Percentiles rank a stretch among this genome's conserved stretches.
phyloP scores from a whole-genome alignment of 352 stramenopile species.

The Phytopythium vexans region DNA sequence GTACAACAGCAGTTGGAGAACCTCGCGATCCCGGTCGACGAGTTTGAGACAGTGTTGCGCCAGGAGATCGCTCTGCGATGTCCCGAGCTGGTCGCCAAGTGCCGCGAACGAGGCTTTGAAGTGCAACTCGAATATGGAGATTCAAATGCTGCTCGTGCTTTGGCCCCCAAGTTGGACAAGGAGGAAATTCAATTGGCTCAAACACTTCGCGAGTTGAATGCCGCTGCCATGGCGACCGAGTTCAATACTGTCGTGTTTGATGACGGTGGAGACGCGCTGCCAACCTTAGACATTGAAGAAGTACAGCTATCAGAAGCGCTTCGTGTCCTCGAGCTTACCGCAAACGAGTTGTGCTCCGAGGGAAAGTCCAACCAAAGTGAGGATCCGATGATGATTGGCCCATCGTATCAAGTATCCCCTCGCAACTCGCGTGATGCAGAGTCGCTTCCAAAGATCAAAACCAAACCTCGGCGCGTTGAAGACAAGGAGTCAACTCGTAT shows the following conservation, averaged over 20 bases:
- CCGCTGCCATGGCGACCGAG: neutral
- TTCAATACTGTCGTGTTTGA: too few species aligned
- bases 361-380: too few species aligned
- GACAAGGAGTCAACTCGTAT: neutral
- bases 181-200: neutral
- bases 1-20: constrained; percentile 6
- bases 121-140: constrained; percentile 1
- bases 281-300: neutral
- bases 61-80: constrained; percentile 16
- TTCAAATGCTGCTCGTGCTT: neutral
- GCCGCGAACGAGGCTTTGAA: neutral
- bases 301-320: too few species aligned
- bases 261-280: neutral
- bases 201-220: neutral
- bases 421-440: too few species aligned
- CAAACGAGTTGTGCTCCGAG: too few species aligned
- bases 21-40: constrained; percentile 1
- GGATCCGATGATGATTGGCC: too few species aligned
- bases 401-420: too few species aligned
- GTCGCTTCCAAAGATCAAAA: too few species aligned
- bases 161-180: neutral
- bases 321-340: too few species aligned
- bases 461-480: too few species aligned
- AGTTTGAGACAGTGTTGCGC: constrained; percentile 17
- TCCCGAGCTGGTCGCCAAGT: constrained; percentile 12